Percentiles rank a stretch among this genome's conserved stretches.
Evolutionary conservation across 805 yeast species (phyloP).

Genomic region (Saturnispora gosingensis): DNA sequence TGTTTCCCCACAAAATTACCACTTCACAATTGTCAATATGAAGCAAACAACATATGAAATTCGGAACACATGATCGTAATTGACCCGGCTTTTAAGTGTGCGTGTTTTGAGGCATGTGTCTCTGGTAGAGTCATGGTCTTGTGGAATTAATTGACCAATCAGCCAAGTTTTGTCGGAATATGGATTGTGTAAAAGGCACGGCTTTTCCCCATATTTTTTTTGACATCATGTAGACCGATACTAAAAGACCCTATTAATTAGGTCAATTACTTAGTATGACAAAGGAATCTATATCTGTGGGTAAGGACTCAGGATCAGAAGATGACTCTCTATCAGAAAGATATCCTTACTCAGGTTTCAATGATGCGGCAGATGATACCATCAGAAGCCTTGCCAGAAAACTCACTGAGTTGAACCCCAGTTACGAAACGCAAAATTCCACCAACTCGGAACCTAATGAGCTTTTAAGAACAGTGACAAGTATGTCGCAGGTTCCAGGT

Average conservation of each 20-base stretch:
- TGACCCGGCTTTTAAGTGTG: too few relatives aligned
- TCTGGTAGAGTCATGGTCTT: too few relatives aligned
- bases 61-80: too few relatives aligned
- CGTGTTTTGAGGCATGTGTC: too few relatives aligned
- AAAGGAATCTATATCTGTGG: slow-evolving; percentile 22
- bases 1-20: too few relatives aligned
- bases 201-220: not conserved
- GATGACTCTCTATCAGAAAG: slow-evolving; percentile 6
- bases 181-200: not conserved
- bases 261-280: not conserved
- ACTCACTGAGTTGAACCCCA: slow-evolving; percentile 18
- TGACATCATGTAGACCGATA: too few relatives aligned
- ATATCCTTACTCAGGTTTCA: slow-evolving; percentile 30
- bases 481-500: slow-evolving; percentile 47
- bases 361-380: slow-evolving; percentile 23
- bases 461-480: slow-evolving; percentile 31
- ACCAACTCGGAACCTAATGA: slow-evolving; percentile 8
- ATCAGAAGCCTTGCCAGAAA: slow-evolving; percentile 36
- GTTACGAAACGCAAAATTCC: not conserved
- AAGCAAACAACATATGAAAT: too few relatives aligned
- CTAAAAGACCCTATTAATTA: too few relatives aligned
- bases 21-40: too few relatives aligned
- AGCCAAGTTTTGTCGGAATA: too few relatives aligned
- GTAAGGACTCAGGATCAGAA: slow-evolving; percentile 12
- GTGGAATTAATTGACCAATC: too few relatives aligned